Conservation (phyloP, 345 rosid species). For the Acer campestre region DNA sequence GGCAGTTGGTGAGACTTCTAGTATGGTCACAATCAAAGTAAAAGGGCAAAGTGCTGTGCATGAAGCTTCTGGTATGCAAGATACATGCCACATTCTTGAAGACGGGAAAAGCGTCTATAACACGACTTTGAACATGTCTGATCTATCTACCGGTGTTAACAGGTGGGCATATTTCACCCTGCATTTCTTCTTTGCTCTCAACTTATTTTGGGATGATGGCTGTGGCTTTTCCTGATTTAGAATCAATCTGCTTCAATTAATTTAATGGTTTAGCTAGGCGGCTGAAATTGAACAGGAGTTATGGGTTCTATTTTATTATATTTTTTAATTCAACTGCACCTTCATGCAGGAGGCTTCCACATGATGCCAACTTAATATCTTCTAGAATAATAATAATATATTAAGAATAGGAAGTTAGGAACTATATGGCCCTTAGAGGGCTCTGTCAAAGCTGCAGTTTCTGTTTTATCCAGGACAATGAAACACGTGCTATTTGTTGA, state of each 20-base stretch:
- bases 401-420: neutral
- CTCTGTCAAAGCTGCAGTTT: neutral
- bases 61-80: conserved; percentile 90
- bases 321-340: neutral
- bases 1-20: conserved; percentile 57
- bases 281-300: neutral
- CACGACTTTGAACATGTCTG: conserved; percentile 93
- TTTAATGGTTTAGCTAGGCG: neutral
- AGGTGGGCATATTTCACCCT: conserved; percentile 43
- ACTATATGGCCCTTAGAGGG: neutral
- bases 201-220: conserved; percentile 5
- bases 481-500: neutral
- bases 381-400: neutral
- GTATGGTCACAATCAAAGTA: conserved; percentile 86
- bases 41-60: conserved; percentile 96
- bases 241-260: neutral
- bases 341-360: neutral
- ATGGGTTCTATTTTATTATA: neutral
- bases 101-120: conserved; percentile 85
- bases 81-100: conserved; percentile 92
- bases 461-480: neutral
- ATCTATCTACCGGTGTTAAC: conserved; percentile 88
- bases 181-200: conserved; percentile 18
- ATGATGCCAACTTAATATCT: neutral
- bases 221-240: conserved; percentile 12